phyloP scores from a whole-genome alignment of 2,329 filamentous ascomycete genomes.

The Pezicula carpinea region DNA sequence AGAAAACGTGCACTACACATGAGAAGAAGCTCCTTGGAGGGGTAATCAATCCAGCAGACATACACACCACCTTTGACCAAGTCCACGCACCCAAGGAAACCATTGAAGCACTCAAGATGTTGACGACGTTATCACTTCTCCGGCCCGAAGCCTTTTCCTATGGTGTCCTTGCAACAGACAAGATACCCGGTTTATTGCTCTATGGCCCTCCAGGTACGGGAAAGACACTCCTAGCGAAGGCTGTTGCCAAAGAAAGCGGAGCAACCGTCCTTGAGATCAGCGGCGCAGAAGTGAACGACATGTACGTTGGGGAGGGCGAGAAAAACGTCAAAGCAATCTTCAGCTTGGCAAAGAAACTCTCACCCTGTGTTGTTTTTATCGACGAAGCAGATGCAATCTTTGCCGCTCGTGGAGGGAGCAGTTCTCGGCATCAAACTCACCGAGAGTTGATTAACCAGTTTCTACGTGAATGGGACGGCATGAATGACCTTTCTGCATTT shows the following conservation, averaged over 20 bases:
- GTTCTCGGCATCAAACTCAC: constrained; percentile 61
- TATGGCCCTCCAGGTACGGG: constrained; percentile 84
- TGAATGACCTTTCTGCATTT: constrained; percentile 77
- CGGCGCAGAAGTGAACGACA: constrained; percentile 89
- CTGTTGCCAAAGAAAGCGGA: constrained; percentile 63
- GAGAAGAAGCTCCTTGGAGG: constrained; percentile 80
- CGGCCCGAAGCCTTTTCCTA: constrained; percentile 95
- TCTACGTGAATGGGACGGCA: constrained; percentile 92
- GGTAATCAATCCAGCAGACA: constrained; percentile 74
- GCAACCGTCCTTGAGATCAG: constrained; percentile 80
- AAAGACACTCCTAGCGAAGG: constrained; percentile 66
- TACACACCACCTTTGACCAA: constrained; percentile 82
- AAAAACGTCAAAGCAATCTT: constrained; percentile 95
- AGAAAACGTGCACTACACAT: constrained; percentile 62
- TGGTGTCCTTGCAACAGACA: constrained; percentile 84
- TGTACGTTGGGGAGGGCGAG: constrained; percentile 93
- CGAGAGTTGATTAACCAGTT: constrained; percentile 96
- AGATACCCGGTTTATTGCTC: constrained; percentile 82
- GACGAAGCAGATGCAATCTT: constrained; percentile 95
- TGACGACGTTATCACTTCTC: constrained; percentile 81
- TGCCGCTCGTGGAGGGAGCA: constrained; percentile 64
- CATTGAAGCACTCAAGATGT: constrained; percentile 79
- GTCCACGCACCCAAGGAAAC: constrained; percentile 80
- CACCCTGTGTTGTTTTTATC: constrained; percentile 91
- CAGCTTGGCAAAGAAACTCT: constrained; percentile 82